Evolutionary conservation across 176 grass and related monocot species (phyloP).

Genomic region (Aegilops sharonensis): DNA sequence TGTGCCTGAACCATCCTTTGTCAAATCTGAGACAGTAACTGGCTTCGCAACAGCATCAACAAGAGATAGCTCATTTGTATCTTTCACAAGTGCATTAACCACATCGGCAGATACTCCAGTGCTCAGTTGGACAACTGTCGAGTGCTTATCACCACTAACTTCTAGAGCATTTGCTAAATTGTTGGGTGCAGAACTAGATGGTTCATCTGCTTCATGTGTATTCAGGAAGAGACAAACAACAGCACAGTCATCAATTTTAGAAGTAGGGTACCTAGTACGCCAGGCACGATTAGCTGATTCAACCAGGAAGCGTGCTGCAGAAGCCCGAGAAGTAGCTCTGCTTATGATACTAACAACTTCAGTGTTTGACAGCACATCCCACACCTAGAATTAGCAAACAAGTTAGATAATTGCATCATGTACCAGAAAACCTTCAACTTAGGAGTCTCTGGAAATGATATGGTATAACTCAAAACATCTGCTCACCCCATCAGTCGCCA

Average conservation of each 20-base stretch:
- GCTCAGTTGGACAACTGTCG: slow-evolving; percentile 14
- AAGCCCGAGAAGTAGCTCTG: slow-evolving; percentile 44
- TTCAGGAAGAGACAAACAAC: slow-evolving; percentile 81
- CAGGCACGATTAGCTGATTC: slow-evolving; percentile 66
- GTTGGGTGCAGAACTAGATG: slow-evolving; percentile 28
- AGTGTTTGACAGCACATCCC: slow-evolving; percentile 81
- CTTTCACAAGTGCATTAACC: slow-evolving; percentile 18
- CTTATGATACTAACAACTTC: slow-evolving; percentile 67
- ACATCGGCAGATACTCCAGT: slow-evolving; percentile 17
- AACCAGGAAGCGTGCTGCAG: slow-evolving; percentile 56
- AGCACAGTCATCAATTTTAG: slow-evolving; percentile 77
- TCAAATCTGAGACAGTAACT: neutral
- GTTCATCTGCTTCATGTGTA: slow-evolving; percentile 27
- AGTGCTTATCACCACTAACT: slow-evolving; percentile 14
- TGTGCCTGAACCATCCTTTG: slow-evolving; percentile 23
- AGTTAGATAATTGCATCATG: neutral
- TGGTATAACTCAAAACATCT: neutral
- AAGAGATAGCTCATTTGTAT: slow-evolving; percentile 19
- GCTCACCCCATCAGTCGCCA: slow-evolving; percentile 83
- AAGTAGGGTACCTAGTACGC: slow-evolving; percentile 65
- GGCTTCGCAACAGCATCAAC: slow-evolving; percentile 24
- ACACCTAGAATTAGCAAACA: slow-evolving; percentile 47
- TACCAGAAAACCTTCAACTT: neutral
- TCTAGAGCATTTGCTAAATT: slow-evolving; percentile 33
- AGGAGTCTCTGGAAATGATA: neutral